Conservation (phyloP, 768 basidiomycete genomes). For the Xerocomellus amylosporus region DNA sequence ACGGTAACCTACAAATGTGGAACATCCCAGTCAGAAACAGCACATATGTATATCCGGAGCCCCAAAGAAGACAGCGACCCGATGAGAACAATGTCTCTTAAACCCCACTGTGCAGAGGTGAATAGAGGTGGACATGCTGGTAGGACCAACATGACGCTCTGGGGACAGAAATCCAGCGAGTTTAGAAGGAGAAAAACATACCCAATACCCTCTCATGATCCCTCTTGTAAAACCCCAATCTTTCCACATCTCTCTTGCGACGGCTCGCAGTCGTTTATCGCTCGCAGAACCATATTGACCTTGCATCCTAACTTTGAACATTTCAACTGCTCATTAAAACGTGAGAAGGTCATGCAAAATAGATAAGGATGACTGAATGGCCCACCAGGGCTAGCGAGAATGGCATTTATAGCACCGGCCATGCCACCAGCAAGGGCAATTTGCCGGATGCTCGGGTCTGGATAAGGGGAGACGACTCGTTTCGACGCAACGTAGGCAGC, state of each 20-base stretch:
- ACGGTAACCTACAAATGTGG: slow-evolving; percentile 66
- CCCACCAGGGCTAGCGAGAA: slow-evolving; percentile 86
- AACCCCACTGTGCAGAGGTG: background rate
- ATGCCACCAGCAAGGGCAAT: slow-evolving; percentile 84
- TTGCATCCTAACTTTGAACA: slow-evolving; percentile 99
- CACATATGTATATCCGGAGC: background rate
- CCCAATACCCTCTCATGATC: slow-evolving; percentile 98
- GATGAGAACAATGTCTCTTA: background rate
- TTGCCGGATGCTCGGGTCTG: slow-evolving; percentile 74
- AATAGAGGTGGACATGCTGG: background rate
- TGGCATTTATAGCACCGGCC: slow-evolving; percentile 88
- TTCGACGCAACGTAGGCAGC: slow-evolving; percentile 83
- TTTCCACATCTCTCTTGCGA: slow-evolving; percentile 81
- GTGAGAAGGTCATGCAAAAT: background rate
- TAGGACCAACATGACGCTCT: background rate
- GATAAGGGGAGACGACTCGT: slow-evolving; percentile 85
- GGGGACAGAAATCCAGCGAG: background rate
- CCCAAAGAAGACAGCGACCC: background rate
- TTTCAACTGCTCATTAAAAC: slow-evolving; percentile 60
- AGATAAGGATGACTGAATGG: background rate
- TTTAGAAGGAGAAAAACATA: slow-evolving; percentile 31
- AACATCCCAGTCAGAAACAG: background rate
- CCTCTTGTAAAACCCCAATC: slow-evolving; percentile 85
- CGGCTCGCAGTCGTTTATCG: slow-evolving; percentile 72
- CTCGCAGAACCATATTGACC: slow-evolving; percentile 82